Conservation (phyloP, 768 basidiomycete species). For the Basidioascus undulatus region DNA sequence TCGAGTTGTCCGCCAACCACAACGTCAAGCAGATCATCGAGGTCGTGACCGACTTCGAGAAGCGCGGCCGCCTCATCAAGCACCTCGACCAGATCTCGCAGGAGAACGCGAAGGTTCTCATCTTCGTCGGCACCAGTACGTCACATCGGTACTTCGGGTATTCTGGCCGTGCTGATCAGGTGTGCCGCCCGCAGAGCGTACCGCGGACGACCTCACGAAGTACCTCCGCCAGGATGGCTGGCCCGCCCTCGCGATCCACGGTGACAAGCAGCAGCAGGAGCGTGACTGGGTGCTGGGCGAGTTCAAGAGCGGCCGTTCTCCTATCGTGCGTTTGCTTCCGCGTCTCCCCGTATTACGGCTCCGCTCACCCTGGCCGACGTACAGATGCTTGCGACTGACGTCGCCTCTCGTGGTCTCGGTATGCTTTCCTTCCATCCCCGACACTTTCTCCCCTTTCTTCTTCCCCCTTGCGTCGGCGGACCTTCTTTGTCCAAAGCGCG, state of each 20-base stretch:
- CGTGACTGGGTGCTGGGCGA: slow-evolving; percentile 97
- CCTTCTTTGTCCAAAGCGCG: not conserved
- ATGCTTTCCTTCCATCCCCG: slow-evolving; percentile 37
- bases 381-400: slow-evolving; percentile 96
- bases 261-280: slow-evolving; percentile 97
- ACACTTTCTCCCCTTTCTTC: too few species aligned
- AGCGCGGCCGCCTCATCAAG: slow-evolving; percentile 65
- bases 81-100: slow-evolving; percentile 88
- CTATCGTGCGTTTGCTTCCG: slow-evolving; percentile 33
- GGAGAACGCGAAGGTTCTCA: slow-evolving; percentile 94
- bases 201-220: slow-evolving; percentile 96
- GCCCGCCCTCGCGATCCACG: slow-evolving; percentile 98
- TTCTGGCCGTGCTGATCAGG: too few species aligned
- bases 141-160: too few species aligned
- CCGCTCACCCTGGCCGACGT: too few species aligned
- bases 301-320: slow-evolving; percentile 93
- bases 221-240: slow-evolving; percentile 93
- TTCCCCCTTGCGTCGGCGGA: not conserved
- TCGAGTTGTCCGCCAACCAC: slow-evolving; percentile 95
- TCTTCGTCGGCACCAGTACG: slow-evolving; percentile 97
- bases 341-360: too few species aligned
- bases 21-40: slow-evolving; percentile 91
- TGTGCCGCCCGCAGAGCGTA: slow-evolving; percentile 25
- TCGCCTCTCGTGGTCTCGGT: slow-evolving; percentile 99
- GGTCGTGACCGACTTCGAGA: slow-evolving; percentile 91